These are phyloP conservation scores for Cucurbita pepo DNA, from an alignment of 306 rosid genomes.

Conservation along the genomic window DNA sequence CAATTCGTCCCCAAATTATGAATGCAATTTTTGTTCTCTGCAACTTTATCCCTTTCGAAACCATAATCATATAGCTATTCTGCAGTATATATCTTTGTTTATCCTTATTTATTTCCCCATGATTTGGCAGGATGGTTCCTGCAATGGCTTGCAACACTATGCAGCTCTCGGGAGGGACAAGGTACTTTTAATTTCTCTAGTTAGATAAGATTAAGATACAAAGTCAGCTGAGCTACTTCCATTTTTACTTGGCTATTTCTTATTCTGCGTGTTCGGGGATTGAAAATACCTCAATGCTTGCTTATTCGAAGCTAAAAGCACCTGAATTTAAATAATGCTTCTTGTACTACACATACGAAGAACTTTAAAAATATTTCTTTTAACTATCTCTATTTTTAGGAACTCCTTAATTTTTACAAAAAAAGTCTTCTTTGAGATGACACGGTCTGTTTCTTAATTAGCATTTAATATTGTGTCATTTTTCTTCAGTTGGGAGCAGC, in stretches of 20 bases:
- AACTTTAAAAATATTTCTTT: not conserved
- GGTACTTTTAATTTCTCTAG: constrained; percentile 26
- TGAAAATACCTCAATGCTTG: not conserved
- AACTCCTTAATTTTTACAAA: not conserved
- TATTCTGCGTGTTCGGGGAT: not conserved
- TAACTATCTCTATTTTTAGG: not conserved
- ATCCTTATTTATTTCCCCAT: not conserved
- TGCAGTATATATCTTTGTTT: not conserved
- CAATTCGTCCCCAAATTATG: not conserved
- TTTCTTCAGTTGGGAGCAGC: constrained; percentile 81
- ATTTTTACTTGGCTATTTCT: not conserved
- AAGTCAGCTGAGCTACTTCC: not conserved
- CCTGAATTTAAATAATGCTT: not conserved
- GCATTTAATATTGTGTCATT: not conserved
- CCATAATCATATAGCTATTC: not conserved
- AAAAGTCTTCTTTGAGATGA: not conserved
- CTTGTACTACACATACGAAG: not conserved
- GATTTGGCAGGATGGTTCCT: constrained; percentile 82
- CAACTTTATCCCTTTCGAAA: not conserved
- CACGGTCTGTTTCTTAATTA: not conserved
- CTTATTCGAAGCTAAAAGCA: not conserved
- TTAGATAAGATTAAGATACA: not conserved
- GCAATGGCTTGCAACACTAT: constrained; percentile 98
- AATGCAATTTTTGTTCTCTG: not conserved
- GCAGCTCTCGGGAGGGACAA: constrained; percentile 98